Evolutionary conservation across 208 protist species (phyloP).

Genomic region (Leishmania major): DNA sequence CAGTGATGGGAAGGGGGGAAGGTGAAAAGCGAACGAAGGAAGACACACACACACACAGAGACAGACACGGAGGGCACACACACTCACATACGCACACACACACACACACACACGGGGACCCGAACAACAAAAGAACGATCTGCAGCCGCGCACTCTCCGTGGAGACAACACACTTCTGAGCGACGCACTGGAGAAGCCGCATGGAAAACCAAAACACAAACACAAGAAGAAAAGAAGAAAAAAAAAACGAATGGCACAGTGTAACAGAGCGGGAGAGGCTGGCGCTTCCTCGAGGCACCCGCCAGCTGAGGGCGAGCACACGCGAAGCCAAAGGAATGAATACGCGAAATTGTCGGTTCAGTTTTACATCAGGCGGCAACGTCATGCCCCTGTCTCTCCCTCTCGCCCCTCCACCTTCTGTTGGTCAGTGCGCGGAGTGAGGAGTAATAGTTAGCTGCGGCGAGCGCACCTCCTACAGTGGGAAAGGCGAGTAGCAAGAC

Average conservation of each 20-base stretch:
- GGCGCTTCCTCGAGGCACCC: background rate
- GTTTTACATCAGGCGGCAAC: background rate
- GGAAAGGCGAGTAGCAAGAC: background rate
- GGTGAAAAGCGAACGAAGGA: background rate
- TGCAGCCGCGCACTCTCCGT: background rate
- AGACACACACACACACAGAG: background rate
- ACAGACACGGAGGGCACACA: background rate
- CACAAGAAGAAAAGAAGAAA: background rate
- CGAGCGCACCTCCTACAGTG: background rate
- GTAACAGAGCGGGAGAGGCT: background rate
- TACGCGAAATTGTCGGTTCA: background rate
- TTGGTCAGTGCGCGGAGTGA: background rate
- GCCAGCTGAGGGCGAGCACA: background rate
- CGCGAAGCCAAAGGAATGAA: background rate
- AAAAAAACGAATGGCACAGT: constrained; percentile 3
- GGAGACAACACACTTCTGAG: background rate
- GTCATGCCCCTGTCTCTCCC: background rate
- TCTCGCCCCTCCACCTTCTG: background rate
- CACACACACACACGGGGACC: background rate
- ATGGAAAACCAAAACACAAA: constrained; percentile 9
- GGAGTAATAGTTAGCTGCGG: background rate
- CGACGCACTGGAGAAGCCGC: constrained; percentile 4
- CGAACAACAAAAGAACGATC: background rate
- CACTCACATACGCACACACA: background rate
- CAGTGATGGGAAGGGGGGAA: background rate